Conservation (phyloP, 345 rosid species). For the Ceriops tagal region DNA sequence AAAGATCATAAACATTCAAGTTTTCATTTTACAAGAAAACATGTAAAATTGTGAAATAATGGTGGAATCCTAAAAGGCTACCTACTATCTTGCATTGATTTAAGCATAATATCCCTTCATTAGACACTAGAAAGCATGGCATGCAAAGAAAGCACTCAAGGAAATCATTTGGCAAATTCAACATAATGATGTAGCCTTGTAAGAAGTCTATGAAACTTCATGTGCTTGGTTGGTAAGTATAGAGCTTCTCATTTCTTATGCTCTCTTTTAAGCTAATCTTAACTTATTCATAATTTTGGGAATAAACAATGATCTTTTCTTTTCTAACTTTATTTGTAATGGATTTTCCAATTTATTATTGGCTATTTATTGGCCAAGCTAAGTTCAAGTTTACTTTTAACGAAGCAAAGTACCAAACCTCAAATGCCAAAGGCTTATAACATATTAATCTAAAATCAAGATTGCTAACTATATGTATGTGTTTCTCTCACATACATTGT, state of each 20-base stretch:
- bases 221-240: slow-evolving; percentile 46
- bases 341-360: slow-evolving; percentile 13
- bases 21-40: neutral
- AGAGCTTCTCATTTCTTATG: slow-evolving; percentile 80
- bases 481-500: too few relatives aligned
- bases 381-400: neutral
- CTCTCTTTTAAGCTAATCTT: slow-evolving; percentile 81
- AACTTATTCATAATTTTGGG: slow-evolving; percentile 86
- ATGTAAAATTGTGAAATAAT: neutral
- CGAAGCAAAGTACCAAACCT: neutral
- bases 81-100: slow-evolving; percentile 22
- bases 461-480: neutral
- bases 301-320: slow-evolving; percentile 83
- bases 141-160: slow-evolving; percentile 80
- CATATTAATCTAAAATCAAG: neutral
- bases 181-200: slow-evolving; percentile 38
- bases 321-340: slow-evolving; percentile 91
- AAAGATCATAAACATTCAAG: too few relatives aligned
- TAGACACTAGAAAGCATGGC: slow-evolving; percentile 60
- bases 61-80: slow-evolving; percentile 15
- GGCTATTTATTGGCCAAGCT: slow-evolving; percentile 12
- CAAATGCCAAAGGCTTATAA: neutral
- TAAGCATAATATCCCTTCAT: slow-evolving; percentile 2
- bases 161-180: slow-evolving; percentile 59
- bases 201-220: slow-evolving; percentile 42